Conservation (phyloP, 768 basidiomycete genomes). For the Galerina sulciceps region DNA sequence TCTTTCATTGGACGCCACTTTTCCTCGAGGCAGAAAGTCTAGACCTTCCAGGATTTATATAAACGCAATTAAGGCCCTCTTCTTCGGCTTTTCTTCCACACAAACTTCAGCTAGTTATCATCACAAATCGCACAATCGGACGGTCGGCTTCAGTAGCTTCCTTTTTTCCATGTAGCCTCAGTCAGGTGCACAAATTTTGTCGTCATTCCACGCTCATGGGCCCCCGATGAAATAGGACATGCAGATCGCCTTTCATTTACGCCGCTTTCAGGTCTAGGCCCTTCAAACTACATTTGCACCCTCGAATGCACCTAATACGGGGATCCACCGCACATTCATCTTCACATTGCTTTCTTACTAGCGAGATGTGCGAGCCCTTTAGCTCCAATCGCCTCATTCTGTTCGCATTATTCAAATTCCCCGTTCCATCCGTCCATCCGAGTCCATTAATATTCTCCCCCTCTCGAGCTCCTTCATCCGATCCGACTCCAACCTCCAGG, state of each 20-base stretch:
- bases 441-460: background rate
- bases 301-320: no score
- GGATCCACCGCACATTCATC: no score
- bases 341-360: background rate
- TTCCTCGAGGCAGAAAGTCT: background rate
- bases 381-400: background rate
- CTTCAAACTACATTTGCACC: no score
- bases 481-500: slow-evolving; percentile 1
- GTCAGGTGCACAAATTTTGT: no score
- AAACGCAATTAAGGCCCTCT: background rate
- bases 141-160: no score
- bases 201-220: no score
- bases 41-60: background rate
- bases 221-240: no score
- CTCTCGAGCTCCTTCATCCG: slow-evolving; percentile 2
- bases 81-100: background rate
- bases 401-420: background rate
- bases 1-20: background rate
- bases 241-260: no score
- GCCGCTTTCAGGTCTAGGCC: no score
- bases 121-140: no score
- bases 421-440: background rate
- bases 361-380: background rate
- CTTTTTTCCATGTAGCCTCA: no score
- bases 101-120: background rate